Evolutionary conservation across 108 stramenopile genomes (phyloP), one percentile per base, ranked within the genome.

Genomic region (Asterionellopsis glacialis): DNA sequence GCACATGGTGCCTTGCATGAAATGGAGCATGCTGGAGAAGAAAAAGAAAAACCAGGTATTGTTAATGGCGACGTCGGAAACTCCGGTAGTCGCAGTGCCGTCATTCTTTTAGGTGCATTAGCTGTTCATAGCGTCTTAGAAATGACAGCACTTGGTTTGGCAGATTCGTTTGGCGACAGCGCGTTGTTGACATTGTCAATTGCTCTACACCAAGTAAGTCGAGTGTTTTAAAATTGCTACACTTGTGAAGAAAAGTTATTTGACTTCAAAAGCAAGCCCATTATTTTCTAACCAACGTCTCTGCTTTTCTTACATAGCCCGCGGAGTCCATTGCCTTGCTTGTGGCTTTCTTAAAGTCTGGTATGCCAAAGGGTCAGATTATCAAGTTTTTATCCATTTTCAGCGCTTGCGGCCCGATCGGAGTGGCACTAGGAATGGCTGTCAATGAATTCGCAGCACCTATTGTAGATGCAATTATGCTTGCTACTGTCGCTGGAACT

Each of bases 281-380:
- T 23, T 9, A 11, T 54, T 22, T 25, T 54, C 22, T 54, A 26
- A n/a, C 16, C 21, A 7, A 16, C 16, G 2, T 1, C 10, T 21
- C 12, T 14, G 33, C 45, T 41, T 2, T 48, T 19, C 47, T 23
- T 22, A 26, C 41, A 43, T 48, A 90, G 81, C 98, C 98, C 18
- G 98, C 98, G 15, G 98, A 98, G 70, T 93, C 92, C 16, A 92
- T 98, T 51, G 98, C 98, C 9, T 69, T 98, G 42, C 73, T 98
- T 11, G 98, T 98, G 12, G 95, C 98, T 18, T 96, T 98, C 65
- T 75, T 98, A 49, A 97, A 97, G 64, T 84, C 90, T 40, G 96
- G 96, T 45, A 91, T 98, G 89, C 81, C 89, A 24, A 78, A 93
- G 65, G 59, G 61, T 15, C 68, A 93, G 51, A 88, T 97, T 9